phyloP scores from a whole-genome alignment of 2,329 filamentous ascomycete species.

The Fusarium citri region DNA sequence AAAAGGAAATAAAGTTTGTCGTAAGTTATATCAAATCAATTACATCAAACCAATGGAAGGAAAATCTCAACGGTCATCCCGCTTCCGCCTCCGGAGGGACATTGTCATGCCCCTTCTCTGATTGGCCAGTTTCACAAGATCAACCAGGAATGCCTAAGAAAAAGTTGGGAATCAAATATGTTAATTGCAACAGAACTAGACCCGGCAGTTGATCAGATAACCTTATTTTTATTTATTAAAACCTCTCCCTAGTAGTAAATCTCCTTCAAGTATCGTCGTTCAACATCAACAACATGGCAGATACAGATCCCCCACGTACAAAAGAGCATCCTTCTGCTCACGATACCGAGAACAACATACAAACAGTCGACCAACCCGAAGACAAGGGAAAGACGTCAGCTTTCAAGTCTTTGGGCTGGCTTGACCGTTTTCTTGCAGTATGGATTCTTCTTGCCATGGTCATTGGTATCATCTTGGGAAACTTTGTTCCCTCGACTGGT shows the following conservation, averaged over 20 bases:
- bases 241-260: background rate
- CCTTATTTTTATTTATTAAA: background rate
- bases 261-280: too few species aligned
- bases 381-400: constrained; percentile 48
- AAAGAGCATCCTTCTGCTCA: constrained; percentile 6
- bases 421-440: constrained; percentile 73
- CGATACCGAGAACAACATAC: constrained; percentile 23
- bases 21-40: background rate
- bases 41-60: background rate
- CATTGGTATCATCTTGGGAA: constrained; percentile 79
- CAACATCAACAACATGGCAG: background rate
- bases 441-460: constrained; percentile 86
- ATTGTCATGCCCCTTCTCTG: constrained; percentile 40
- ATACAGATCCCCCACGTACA: background rate
- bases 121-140: constrained; percentile 20
- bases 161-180: constrained; percentile 9
- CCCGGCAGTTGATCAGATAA: background rate
- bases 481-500: constrained; percentile 74
- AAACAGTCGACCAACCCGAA: background rate
- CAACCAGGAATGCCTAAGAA: background rate
- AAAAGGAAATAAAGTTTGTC: background rate
- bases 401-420: constrained; percentile 66
- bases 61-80: background rate
- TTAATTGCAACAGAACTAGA: background rate
- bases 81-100: constrained; percentile 15